phyloP scores from a whole-genome alignment of 1,284 basidiomycete species.

The Athelia sp. region DNA sequence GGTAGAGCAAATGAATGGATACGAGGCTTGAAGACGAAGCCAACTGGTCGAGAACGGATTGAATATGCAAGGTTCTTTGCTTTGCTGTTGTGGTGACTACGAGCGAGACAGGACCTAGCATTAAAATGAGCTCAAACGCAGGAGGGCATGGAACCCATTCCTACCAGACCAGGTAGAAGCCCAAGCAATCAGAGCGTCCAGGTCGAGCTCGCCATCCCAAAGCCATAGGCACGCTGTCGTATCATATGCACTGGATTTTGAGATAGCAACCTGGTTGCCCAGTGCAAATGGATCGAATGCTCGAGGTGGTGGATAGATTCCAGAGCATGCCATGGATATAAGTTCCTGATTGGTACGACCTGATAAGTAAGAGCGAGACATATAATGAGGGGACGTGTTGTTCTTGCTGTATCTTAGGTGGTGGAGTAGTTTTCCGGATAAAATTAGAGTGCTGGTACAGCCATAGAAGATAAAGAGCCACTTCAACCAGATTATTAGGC shows the following conservation, averaged over 20 bases:
- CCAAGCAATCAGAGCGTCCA: background rate
- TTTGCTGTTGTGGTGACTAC: background rate
- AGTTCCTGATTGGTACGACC: background rate
- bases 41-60: background rate
- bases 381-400: background rate
- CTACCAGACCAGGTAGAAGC: background rate
- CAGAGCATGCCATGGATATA: background rate
- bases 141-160: background rate
- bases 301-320: background rate
- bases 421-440: background rate
- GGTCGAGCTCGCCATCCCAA: background rate
- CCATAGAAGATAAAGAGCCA: background rate
- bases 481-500: background rate
- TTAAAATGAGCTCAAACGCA: background rate
- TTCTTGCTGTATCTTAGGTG: background rate
- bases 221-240: background rate
- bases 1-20: conserved; percentile 46
- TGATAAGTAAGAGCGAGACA: background rate
- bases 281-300: background rate
- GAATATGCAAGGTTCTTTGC: background rate
- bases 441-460: background rate
- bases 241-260: background rate
- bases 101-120: background rate
- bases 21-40: conserved; percentile 13
- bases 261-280: background rate